These are phyloP conservation scores for Clitopilus hobsonii DNA, from an alignment of 768 basidiomycete species.

Conservation along the genomic window DNA sequence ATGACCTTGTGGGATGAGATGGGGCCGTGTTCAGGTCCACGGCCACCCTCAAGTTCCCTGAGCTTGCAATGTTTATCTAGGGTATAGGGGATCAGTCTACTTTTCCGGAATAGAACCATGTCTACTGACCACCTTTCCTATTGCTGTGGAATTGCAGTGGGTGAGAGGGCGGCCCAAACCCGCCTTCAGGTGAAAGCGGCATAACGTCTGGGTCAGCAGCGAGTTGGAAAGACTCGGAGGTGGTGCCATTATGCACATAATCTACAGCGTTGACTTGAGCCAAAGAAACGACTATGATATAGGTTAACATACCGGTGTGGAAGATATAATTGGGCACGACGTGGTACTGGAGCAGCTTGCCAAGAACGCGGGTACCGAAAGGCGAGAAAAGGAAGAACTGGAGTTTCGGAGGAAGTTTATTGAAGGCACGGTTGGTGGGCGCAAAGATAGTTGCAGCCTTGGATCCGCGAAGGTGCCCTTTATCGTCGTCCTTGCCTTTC, in stretches of 20 bases:
- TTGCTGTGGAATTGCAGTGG: not conserved
- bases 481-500: slow-evolving; percentile 27
- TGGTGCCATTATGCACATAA: slow-evolving; percentile 25
- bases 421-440: slow-evolving; percentile 46
- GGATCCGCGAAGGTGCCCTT: slow-evolving; percentile 37
- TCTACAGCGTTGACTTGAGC: slow-evolving; percentile 11
- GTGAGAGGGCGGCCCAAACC: not conserved
- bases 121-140: not conserved
- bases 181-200: not conserved
- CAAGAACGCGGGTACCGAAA: slow-evolving; percentile 43
- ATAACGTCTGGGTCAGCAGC: too few relatives aligned
- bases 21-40: slow-evolving; percentile 18
- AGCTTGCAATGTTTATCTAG: not conserved
- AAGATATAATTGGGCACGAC: slow-evolving; percentile 44
- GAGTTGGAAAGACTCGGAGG: not conserved
- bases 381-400: slow-evolving; percentile 57
- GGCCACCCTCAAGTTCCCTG: not conserved
- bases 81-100: not conserved
- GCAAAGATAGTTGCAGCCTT: slow-evolving; percentile 50
- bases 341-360: slow-evolving; percentile 56
- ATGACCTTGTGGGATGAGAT: slow-evolving; percentile 29
- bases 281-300: not conserved
- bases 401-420: slow-evolving; percentile 44
- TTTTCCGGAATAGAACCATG: not conserved
- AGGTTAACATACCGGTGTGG: slow-evolving; percentile 37